These are phyloP conservation scores for Claviceps paspali DNA, from an alignment of 2,329 filamentous ascomycete genomes.

Conservation along the genomic window DNA sequence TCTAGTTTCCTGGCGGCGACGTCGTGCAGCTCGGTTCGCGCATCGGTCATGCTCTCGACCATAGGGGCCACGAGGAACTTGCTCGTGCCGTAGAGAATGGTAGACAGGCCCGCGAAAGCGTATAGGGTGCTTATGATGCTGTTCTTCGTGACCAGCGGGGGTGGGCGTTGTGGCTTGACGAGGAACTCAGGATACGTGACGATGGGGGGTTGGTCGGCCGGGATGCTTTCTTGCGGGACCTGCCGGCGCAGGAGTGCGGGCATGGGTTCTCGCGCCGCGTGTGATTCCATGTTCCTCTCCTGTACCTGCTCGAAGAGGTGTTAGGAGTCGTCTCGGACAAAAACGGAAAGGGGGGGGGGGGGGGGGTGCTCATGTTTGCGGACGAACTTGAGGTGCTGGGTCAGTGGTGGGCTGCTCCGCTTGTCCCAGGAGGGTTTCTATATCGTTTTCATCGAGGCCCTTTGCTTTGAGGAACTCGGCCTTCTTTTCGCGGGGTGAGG, in stretches of 20 bases:
- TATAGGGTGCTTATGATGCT: conserved; percentile 45
- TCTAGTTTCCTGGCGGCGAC: conserved; percentile 31
- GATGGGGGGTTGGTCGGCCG: conserved; percentile 39
- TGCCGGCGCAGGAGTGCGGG: conserved; percentile 7
- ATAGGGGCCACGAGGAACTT: conserved; percentile 53
- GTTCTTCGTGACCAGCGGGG: conserved; percentile 46
- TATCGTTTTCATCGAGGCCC: conserved; percentile 51
- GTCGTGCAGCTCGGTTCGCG: conserved; percentile 36
- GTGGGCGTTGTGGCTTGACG: conserved; percentile 36
- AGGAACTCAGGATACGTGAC: conserved; percentile 59
- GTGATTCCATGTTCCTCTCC: too few relatives aligned
- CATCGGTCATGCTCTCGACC: conserved; percentile 34
- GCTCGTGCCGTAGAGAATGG: conserved; percentile 54
- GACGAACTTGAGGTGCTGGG: conserved; percentile 2
- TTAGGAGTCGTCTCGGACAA: too few relatives aligned
- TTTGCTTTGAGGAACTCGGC: conserved; percentile 63
- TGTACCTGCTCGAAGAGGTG: too few relatives aligned
- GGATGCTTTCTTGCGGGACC: conserved; percentile 12
- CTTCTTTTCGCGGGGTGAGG: conserved; percentile 58
- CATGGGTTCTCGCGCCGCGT: too few relatives aligned
- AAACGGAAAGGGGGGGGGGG: too few relatives aligned
- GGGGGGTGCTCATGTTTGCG: too few relatives aligned
- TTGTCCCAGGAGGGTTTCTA: conserved; percentile 46
- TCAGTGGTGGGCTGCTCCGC: conserved; percentile 6
- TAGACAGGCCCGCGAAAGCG: conserved; percentile 40